phyloP scores from a whole-genome alignment of 2,329 filamentous ascomycete species.

The Sordariomycetes sp. region DNA sequence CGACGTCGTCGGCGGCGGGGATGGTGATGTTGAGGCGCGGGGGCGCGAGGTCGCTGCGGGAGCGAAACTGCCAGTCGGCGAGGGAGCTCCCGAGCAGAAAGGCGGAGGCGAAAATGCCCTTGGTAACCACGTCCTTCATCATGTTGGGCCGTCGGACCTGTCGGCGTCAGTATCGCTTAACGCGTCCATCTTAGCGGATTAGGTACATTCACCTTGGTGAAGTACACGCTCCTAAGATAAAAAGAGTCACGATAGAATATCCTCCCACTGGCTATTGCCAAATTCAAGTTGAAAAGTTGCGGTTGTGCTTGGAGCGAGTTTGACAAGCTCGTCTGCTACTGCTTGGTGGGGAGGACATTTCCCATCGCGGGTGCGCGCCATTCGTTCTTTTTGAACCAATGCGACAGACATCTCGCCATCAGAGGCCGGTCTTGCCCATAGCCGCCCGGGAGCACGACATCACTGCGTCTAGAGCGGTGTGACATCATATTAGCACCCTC shows the following conservation, averaged over 20 bases:
- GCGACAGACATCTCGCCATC: background rate
- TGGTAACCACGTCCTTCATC: conserved; percentile 4
- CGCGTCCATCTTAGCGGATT: conserved; percentile 3
- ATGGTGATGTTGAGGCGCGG: conserved; percentile 29
- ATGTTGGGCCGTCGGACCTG: background rate
- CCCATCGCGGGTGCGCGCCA: no score
- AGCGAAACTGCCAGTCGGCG: conserved; percentile 10
- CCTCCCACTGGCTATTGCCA: background rate
- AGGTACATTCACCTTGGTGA: conserved; percentile 10
- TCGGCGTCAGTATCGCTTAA: conserved; percentile 3
- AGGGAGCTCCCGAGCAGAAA: background rate
- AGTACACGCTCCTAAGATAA: conserved; percentile 6
- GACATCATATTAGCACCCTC: background rate
- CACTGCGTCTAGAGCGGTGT: background rate
- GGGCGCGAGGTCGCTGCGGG: conserved; percentile 17
- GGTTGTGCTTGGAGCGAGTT: background rate
- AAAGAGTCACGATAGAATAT: background rate
- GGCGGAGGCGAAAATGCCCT: background rate
- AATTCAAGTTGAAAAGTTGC: background rate
- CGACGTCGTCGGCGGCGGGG: conserved; percentile 24
- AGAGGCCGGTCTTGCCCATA: background rate
- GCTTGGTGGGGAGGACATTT: background rate
- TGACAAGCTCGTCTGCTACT: background rate
- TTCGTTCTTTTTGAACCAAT: background rate
- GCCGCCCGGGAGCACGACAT: background rate